Conservation (phyloP, 2,329 filamentous ascomycete species). For the Salinomyces thailandicus region DNA sequence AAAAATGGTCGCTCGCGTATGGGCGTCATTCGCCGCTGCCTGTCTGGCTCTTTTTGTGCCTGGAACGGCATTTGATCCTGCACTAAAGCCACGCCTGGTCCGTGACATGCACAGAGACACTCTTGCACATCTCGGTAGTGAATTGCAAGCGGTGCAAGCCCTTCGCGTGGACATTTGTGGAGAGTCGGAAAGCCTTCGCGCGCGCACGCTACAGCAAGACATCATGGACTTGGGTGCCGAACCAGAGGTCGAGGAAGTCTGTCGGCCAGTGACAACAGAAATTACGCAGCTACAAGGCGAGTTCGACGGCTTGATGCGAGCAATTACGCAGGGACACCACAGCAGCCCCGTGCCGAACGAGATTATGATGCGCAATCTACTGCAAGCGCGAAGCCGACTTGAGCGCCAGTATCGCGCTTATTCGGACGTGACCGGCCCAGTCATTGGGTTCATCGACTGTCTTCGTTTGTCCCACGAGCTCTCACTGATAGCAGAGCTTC, state of each 20-base stretch:
- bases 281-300: constrained; percentile 68
- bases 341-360: constrained; percentile 3
- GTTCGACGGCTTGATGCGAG: constrained; percentile 39
- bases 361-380: constrained; percentile 25
- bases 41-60: constrained; percentile 74
- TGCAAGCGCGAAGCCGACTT: constrained; percentile 59
- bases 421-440: constrained; percentile 70
- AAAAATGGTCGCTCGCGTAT: constrained; percentile 45
- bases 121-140: constrained; percentile 43
- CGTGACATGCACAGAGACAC: constrained; percentile 49
- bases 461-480: constrained; percentile 36
- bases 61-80: constrained; percentile 76
- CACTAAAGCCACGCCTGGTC: constrained; percentile 51
- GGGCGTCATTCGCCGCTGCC: constrained; percentile 65
- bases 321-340: constrained; percentile 9
- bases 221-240: constrained; percentile 54
- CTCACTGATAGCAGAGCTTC: background rate
- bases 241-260: constrained; percentile 57
- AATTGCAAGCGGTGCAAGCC: constrained; percentile 48
- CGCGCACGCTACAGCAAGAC: constrained; percentile 52
- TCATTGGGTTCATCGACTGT: constrained; percentile 68
- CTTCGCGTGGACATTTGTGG: constrained; percentile 63
- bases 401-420: constrained; percentile 63
- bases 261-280: constrained; percentile 58
- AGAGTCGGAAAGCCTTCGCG: constrained; percentile 56